Evolutionary conservation across 352 stramenopile species (phyloP), one percentile per base, ranked within the genome.

Genomic region (Phytophthora brassicae): DNA sequence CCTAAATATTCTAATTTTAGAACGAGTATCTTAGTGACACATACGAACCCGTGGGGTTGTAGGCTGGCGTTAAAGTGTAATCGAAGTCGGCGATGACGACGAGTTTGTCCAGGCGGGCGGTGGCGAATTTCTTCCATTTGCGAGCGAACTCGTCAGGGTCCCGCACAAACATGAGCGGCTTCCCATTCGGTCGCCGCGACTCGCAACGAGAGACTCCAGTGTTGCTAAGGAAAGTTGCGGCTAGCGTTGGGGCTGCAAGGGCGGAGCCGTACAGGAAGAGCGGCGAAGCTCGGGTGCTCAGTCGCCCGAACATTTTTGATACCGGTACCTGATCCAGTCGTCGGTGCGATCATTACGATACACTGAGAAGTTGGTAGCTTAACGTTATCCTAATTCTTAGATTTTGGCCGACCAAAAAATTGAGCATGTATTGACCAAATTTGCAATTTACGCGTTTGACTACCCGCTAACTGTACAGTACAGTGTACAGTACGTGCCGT

Each of bases 21-120:
- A 26, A 19, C 14, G 6, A n/a, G n/a, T n/a, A n/a, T n/a, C n/a
- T n/a, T n/a, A n/a, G n/a, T n/a, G n/a, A n/a, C n/a, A n/a, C n/a
- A n/a, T n/a, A 68, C 50, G 7, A 39, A 80, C 74, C 68, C n/a
- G 65, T 72, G 20, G 70, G 64, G 29, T 82, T 88, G 66, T 77
- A 88, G 20, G 81, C 80, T 8, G 81, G 78, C 31, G 84, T 92
- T 48, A 94, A 70, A 35, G 85, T 94, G 20, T 90, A 86, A 64
- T 94, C 85, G 64, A 94, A 94, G 57, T 94, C 85, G 2, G 85
- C 71, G 53, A 94, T 94, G 51, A 94, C 79, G 31, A 94, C 63
- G 23, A 94, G 76, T 54, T 86, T 79, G 53, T 85, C 71, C 9
- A 88, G 55, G 31, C 82, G 77, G 36, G 90, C 82, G 24, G 67